Percentiles rank a stretch among this genome's conserved stretches.
Conservation (phyloP, 176 grass and related monocot species). For the Rhynchospora pubera region DNA sequence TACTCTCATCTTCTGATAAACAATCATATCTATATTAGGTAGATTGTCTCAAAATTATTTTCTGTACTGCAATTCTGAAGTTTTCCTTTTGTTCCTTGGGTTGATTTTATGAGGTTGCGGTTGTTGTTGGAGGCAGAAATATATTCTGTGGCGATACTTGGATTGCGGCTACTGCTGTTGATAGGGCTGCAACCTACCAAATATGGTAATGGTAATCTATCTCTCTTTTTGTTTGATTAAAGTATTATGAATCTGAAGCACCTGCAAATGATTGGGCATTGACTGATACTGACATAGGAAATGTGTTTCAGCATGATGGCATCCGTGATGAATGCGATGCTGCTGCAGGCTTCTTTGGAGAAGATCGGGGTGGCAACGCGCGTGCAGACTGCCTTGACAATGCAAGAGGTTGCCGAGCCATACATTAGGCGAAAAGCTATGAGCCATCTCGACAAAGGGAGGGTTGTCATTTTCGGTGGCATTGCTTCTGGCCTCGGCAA, state of each 20-base stretch:
- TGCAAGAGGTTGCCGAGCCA: constrained; percentile 86
- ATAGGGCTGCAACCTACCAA: constrained; percentile 69
- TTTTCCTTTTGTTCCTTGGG: not conserved
- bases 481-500: constrained; percentile 61
- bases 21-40: not conserved
- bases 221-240: not conserved
- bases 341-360: constrained; percentile 91
- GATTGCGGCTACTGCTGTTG: constrained; percentile 68
- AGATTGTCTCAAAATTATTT: not conserved
- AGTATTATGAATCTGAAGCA: too few relatives aligned
- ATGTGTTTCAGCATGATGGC: constrained; percentile 77
- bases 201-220: constrained; percentile 43
- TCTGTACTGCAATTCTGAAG: not conserved
- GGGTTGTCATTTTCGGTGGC: constrained; percentile 80
- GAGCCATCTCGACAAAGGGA: constrained; percentile 89
- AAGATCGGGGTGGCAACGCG: constrained; percentile 75
- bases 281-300: not conserved
- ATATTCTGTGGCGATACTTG: constrained; percentile 74
- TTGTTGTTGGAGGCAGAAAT: constrained; percentile 87
- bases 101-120: constrained; percentile 53
- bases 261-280: not conserved
- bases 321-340: constrained; percentile 82
- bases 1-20: not conserved
- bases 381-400: constrained; percentile 68
- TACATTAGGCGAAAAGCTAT: constrained; percentile 84